Evolutionary conservation across 2,329 filamentous ascomycete genomes (phyloP).

Genomic region (Lasiodiplodia theobromae): DNA sequence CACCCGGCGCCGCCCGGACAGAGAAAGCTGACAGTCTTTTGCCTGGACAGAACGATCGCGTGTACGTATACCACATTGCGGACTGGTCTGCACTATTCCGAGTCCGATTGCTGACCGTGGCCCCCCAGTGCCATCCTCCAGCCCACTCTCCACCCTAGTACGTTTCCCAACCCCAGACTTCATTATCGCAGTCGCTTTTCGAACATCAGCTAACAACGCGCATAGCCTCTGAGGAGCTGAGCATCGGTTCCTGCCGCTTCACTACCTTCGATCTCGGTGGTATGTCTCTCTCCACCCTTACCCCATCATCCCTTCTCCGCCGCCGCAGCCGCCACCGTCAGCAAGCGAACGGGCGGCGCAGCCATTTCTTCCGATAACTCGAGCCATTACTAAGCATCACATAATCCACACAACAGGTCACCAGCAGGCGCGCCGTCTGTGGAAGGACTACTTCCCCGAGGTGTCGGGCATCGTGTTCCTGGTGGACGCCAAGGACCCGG

Average conservation of each 20-base stretch:
- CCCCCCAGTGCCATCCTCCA: constrained; percentile 53
- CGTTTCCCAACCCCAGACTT: constrained; percentile 44
- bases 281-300: constrained; percentile 31
- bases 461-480: constrained; percentile 87
- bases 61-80: constrained; percentile 18
- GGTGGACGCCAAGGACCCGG: constrained; percentile 95
- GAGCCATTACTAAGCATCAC: constrained; percentile 23
- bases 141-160: constrained; percentile 79
- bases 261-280: constrained; percentile 93
- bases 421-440: constrained; percentile 49
- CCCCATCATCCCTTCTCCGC: neutral
- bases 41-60: constrained; percentile 75
- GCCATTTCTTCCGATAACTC: neutral
- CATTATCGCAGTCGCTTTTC: neutral
- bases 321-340: no score
- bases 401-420: constrained; percentile 33
- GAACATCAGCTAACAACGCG: constrained; percentile 29
- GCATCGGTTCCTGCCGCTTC: constrained; percentile 72
- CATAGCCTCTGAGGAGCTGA: constrained; percentile 70
- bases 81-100: neutral
- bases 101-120: neutral
- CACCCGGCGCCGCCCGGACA: neutral
- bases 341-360: neutral
- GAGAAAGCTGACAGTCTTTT: neutral
- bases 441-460: constrained; percentile 51